Evolutionary conservation across 1,284 basidiomycete species (phyloP).

Genomic region (Fistulinella staudtii): DNA sequence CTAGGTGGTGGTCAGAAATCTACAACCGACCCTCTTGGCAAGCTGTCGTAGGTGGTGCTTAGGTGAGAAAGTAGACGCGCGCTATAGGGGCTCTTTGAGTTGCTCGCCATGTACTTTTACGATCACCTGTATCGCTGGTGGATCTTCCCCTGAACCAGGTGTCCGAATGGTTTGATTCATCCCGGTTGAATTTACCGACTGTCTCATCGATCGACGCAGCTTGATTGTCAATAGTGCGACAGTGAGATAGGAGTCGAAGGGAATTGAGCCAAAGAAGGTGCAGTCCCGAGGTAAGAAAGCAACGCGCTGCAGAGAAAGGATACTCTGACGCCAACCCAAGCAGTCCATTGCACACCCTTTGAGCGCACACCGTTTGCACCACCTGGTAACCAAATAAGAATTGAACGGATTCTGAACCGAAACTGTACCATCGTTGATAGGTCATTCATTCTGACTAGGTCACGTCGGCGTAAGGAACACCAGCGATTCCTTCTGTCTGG

Average conservation of each 20-base stretch:
- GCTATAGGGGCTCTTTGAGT: no score
- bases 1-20: slow-evolving; percentile 31
- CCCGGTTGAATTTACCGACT: slow-evolving; percentile 34
- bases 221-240: slow-evolving; percentile 32
- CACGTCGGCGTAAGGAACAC: no score
- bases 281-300: background rate
- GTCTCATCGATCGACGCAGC: slow-evolving; percentile 37
- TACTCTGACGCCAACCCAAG: slow-evolving; percentile 7
- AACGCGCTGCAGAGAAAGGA: no score
- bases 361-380: slow-evolving; percentile 14
- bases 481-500: no score
- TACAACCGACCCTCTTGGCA: slow-evolving; percentile 22
- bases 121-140: no score
- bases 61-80: background rate
- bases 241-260: slow-evolving; percentile 27
- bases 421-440: slow-evolving; percentile 8
- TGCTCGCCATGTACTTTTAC: no score
- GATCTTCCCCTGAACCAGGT: no score
- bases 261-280: slow-evolving; percentile 3
- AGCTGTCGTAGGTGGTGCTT: slow-evolving; percentile 21
- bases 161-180: slow-evolving; percentile 24
- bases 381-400: slow-evolving; percentile 9
- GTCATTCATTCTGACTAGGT: slow-evolving; percentile 1
- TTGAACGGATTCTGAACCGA: background rate
- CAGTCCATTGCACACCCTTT: slow-evolving; percentile 1